A percentile compares a stretch with the other conserved stretches of the same genome.
Conservation (phyloP, 495 filamentous ascomycete species). For the Peziza echinospora region DNA sequence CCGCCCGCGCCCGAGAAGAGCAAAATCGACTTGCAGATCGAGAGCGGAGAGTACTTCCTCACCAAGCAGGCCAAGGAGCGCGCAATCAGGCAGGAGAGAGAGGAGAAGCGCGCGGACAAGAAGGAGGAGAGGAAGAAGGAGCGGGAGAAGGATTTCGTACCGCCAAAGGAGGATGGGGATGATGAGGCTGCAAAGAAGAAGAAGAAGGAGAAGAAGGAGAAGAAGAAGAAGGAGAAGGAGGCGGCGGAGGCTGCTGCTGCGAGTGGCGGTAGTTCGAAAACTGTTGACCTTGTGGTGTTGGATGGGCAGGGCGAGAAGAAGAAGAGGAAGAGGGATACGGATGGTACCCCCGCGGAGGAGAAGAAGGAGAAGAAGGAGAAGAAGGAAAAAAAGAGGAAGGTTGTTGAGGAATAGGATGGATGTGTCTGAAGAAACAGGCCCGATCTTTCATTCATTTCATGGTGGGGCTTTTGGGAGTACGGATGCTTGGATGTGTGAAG, state of each 20-base stretch:
- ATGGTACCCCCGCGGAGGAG: too few relatives aligned
- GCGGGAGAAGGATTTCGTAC: conserved; percentile 62
- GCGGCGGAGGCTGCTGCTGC: conserved; percentile 5
- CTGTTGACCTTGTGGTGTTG: conserved; percentile 43
- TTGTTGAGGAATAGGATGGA: too few relatives aligned
- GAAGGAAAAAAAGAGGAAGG: too few relatives aligned
- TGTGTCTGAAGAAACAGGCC: too few relatives aligned
- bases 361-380: too few relatives aligned
- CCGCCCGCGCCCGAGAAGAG: conserved; percentile 63
- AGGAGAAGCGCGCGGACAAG: conserved; percentile 65
- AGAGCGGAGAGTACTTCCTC: conserved; percentile 93
- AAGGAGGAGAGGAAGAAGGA: conserved; percentile 73
- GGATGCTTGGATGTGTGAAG: too few relatives aligned
- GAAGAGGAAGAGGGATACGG: conserved; percentile 27
- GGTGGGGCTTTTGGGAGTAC: too few relatives aligned
- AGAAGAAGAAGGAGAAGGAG: conserved; percentile 15
- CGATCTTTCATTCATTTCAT: too few relatives aligned
- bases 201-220: conserved; percentile 28
- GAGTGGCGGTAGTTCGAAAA: conserved; percentile 19
- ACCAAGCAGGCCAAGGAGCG: conserved; percentile 78
- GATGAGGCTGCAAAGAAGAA: conserved; percentile 36
- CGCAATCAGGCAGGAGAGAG: conserved; percentile 49
- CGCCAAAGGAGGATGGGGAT: conserved; percentile 48
- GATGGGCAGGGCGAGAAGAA: conserved; percentile 24
- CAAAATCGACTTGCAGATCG: conserved; percentile 95